Conservation (phyloP, 2,329 filamentous ascomycete genomes). For the Dactylonectria macrodidyma region DNA sequence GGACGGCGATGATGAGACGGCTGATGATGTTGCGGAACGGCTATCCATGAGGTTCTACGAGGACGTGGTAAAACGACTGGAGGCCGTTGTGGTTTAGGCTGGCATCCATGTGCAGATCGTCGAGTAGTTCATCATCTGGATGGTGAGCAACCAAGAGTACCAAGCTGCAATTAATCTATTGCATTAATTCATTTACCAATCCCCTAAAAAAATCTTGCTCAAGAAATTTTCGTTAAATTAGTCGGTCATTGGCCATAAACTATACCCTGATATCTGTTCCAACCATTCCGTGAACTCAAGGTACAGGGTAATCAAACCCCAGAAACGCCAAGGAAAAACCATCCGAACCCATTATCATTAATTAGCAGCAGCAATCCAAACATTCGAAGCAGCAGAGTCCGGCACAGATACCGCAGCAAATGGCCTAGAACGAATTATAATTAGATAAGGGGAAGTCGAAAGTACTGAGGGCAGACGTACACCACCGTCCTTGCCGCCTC, state of each 20-base stretch:
- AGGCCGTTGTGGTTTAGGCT: slow-evolving; percentile 52
- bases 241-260: slow-evolving; percentile 27
- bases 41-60: slow-evolving; percentile 60
- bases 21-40: slow-evolving; percentile 56
- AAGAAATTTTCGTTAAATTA: slow-evolving; percentile 10
- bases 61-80: slow-evolving; percentile 61
- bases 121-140: no score
- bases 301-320: slow-evolving; percentile 11
- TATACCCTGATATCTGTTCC: not conserved
- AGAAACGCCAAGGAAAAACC: slow-evolving; percentile 40
- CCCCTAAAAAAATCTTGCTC: not conserved
- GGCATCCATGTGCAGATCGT: not conserved
- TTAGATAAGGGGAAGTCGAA: not conserved
- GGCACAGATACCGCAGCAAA: slow-evolving; percentile 59
- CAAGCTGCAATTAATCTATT: not conserved
- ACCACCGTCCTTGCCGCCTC: slow-evolving; percentile 55
- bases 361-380: slow-evolving; percentile 51
- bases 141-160: not conserved
- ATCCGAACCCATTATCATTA: slow-evolving; percentile 6
- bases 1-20: slow-evolving; percentile 58
- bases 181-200: no score
- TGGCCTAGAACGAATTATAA: slow-evolving; percentile 46
- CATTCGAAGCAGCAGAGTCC: slow-evolving; percentile 59
- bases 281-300: no score
- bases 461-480: slow-evolving; percentile 45